Evolutionary conservation across 1,284 basidiomycete species (phyloP).

Genomic region (Heterobasidion occidentale): DNA sequence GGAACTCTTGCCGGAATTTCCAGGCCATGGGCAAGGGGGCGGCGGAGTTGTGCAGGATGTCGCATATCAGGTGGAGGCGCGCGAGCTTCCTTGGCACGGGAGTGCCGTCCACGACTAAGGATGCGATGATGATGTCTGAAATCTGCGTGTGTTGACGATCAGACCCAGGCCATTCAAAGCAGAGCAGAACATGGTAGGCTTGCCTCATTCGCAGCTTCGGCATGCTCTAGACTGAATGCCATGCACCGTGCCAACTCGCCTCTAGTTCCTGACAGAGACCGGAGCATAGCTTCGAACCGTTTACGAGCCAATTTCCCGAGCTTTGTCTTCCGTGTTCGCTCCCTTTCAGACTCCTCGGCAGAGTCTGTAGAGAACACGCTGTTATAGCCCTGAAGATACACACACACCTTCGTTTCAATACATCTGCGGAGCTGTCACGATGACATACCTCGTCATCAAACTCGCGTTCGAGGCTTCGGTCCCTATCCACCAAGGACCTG

Average conservation of each 20-base stretch:
- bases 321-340: constrained; percentile 62
- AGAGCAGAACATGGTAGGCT: too few species aligned
- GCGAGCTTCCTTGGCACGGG: constrained; percentile 95
- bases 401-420: background rate
- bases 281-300: constrained; percentile 86
- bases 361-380: constrained; percentile 93
- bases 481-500: constrained; percentile 62
- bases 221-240: constrained; percentile 92
- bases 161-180: background rate
- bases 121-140: constrained; percentile 78
- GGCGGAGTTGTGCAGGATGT: constrained; percentile 96
- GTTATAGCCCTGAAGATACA: constrained; percentile 70
- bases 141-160: constrained; percentile 41
- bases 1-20: constrained; percentile 92
- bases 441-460: constrained; percentile 78
- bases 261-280: constrained; percentile 77
- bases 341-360: constrained; percentile 87
- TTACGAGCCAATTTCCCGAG: constrained; percentile 74
- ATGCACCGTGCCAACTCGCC: constrained; percentile 92
- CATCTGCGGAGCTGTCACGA: background rate
- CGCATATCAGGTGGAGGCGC: constrained; percentile 90
- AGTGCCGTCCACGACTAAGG: constrained; percentile 79
- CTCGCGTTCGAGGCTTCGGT: constrained; percentile 49
- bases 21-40: constrained; percentile 84
- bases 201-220: constrained; percentile 89